phyloP scores from a whole-genome alignment of 2,329 filamentous ascomycete species.

The Penicillium verrucosum region DNA sequence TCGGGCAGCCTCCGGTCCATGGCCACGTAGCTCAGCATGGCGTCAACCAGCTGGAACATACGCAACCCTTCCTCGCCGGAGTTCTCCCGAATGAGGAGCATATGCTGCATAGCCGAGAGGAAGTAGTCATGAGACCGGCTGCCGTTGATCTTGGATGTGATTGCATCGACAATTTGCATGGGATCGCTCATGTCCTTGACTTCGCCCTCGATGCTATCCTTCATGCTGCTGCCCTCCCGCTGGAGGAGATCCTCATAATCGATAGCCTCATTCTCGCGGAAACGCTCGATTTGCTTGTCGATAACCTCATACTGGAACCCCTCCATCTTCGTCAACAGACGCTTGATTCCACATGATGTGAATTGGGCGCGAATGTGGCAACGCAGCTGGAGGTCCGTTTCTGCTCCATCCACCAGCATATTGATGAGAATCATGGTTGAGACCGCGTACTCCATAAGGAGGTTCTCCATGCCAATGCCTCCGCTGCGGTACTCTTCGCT shows the following conservation, averaged over 20 bases:
- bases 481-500: conserved; percentile 95
- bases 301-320: conserved; percentile 97
- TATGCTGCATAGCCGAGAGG: conserved; percentile 88
- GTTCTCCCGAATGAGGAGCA: conserved; percentile 86
- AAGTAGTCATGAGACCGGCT: conserved; percentile 93
- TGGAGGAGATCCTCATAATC: conserved; percentile 98
- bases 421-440: conserved; percentile 93
- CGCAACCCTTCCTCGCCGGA: conserved; percentile 86
- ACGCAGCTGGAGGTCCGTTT: conserved; percentile 82
- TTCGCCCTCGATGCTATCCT: conserved; percentile 81
- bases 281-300: conserved; percentile 95
- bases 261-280: conserved; percentile 89
- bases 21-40: conserved; percentile 98
- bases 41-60: conserved; percentile 96
- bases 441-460: conserved; percentile 98
- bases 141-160: conserved; percentile 77
- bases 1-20: conserved; percentile 96
- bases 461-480: conserved; percentile 96
- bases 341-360: conserved; percentile 90
- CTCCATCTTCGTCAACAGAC: conserved; percentile 94
- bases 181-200: conserved; percentile 91
- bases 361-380: conserved; percentile 96
- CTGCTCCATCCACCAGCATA: conserved; percentile 89
- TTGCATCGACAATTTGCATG: conserved; percentile 88
- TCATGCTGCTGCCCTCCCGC: conserved; percentile 82